Evolutionary conservation across 78 protist genomes (phyloP).

Genomic region (Dictyostelium firmibasis): DNA sequence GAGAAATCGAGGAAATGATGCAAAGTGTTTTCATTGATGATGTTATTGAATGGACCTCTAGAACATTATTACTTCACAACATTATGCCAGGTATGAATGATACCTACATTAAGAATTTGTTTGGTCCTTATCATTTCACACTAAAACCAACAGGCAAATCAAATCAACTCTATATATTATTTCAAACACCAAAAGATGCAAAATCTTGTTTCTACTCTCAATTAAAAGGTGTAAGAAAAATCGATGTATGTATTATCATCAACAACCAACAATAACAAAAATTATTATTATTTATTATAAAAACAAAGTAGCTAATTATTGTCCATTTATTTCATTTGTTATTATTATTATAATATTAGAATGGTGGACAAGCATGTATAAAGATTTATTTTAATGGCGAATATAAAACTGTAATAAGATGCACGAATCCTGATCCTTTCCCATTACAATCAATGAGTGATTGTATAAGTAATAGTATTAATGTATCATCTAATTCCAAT

Average conservation of each 20-base stretch:
- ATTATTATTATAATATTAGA: neutral
- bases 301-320: neutral
- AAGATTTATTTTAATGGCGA: constrained; percentile 50
- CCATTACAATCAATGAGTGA: constrained; percentile 21
- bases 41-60: constrained; percentile 48
- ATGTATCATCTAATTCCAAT: neutral
- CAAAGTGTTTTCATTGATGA: constrained; percentile 27
- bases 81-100: constrained; percentile 68
- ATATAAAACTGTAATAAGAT: constrained; percentile 66
- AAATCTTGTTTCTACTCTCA: constrained; percentile 46
- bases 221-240: constrained; percentile 51
- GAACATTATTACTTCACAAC: constrained; percentile 58
- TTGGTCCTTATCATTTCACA: neutral
- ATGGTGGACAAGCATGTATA: constrained; percentile 69
- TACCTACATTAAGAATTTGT: neutral
- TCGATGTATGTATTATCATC: constrained; percentile 39
- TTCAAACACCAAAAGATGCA: constrained; percentile 19
- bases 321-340: neutral
- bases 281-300: neutral
- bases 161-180: constrained; percentile 52
- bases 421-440: constrained; percentile 73
- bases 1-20: constrained; percentile 3
- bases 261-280: neutral
- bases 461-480: neutral
- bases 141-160: constrained; percentile 32